Percentiles rank a stretch among this genome's conserved stretches.
phyloP scores from a whole-genome alignment of 345 rosid genomes.

The Firmiana major region DNA sequence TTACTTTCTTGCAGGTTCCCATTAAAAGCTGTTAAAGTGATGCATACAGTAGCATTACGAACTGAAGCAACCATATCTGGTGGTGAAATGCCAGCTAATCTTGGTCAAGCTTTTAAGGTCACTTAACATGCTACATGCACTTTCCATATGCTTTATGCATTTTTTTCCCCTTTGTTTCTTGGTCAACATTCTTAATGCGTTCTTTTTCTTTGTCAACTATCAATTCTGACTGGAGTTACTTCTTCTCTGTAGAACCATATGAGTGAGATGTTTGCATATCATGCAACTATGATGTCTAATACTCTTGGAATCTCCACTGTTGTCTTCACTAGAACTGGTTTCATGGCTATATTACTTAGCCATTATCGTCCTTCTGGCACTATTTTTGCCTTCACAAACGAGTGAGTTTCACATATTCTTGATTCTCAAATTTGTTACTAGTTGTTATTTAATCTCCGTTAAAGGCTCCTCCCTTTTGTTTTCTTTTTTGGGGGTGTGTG shows the following conservation, averaged over 20 bases:
- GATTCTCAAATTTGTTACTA: background rate
- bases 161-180: background rate
- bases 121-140: background rate
- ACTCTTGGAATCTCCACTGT: slow-evolving; percentile 93
- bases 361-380: slow-evolving; percentile 98
- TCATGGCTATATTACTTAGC: slow-evolving; percentile 89
- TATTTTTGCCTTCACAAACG: slow-evolving; percentile 71
- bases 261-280: slow-evolving; percentile 99
- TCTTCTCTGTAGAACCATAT: slow-evolving; percentile 41
- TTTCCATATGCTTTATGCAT: background rate
- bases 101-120: slow-evolving; percentile 87
- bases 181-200: background rate
- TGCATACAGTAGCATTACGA: slow-evolving; percentile 79
- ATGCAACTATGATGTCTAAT: slow-evolving; percentile 99
- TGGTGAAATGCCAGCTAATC: slow-evolving; percentile 78
- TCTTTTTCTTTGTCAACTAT: slow-evolving; percentile 1
- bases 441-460: background rate
- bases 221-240: background rate
- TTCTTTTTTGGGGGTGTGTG: no score
- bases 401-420: background rate
- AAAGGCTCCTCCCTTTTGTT: slow-evolving; percentile 15
- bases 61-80: slow-evolving; percentile 88
- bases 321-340: slow-evolving; percentile 96
- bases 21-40: slow-evolving; percentile 59
- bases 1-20: slow-evolving; percentile 10